Base-by-base conservation (phyloP, 2,329 filamentous ascomycete genomes). In the Fusarium sp. region DNA sequence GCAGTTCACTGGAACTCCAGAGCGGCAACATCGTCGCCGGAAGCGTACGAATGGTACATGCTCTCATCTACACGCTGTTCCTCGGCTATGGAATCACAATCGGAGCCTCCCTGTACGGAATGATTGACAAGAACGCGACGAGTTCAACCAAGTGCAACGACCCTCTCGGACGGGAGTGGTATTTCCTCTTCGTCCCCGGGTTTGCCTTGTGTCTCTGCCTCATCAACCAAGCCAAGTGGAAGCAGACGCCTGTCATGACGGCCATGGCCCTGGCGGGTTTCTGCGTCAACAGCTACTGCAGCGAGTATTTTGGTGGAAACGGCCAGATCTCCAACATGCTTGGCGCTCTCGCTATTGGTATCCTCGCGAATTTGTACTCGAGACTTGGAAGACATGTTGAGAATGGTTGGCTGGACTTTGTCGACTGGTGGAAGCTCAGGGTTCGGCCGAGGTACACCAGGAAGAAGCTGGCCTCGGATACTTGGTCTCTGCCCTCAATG, bases 211-310 rank as follows among this genome's bases (percentile, higher is more conserved):
- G 92, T 73, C 86, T 96, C 0, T 92, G 93, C 70, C 87, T 95
- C 78, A 92, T 96, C 81, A 95, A 95, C 82, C 93, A 96, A 75
- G 93, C 93, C 68, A 94, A 95, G 82, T 94, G 90, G 89, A 92
- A 90, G 76, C 94, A 96, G 79, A 89, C 91, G 35, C 93, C 94
- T 0, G 87, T 93, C 60, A 96, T 96, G 93, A 84, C 93, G 5
- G 52, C 90, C 68, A 95, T 97, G 76, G 90, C 94, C 0, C 84
- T 95, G 35, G 89, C 90, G 0, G 94, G 94, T 10, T 97, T 93
- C 79, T 85, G 91, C 9, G 92, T 94, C 76, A 96, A 93, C 82
- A 94, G 90, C 83, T 95, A 94, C 82, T 90, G 89, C 15, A 89
- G 90, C 35, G 85, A 87, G 33, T 90, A 89, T 72, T 94, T 96